Evolutionary conservation across 331 rosid genomes (phyloP).

Genomic region (Quercus phellos): DNA sequence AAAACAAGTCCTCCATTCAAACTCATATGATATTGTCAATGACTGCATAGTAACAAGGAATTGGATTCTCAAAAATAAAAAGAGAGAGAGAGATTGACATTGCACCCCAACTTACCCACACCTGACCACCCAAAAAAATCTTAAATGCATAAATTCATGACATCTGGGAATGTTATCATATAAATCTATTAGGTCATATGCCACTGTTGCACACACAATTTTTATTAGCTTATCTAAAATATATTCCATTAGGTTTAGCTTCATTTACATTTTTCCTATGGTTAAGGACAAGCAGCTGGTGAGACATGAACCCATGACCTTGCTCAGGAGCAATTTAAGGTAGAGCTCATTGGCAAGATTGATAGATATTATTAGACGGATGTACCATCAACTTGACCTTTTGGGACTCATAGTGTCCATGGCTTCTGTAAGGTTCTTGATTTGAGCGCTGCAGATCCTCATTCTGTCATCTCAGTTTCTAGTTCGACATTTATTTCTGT

Average conservation of each 20-base stretch:
- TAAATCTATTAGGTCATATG: background rate
- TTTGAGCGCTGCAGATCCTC: background rate
- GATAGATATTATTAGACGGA: background rate
- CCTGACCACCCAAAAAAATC: background rate
- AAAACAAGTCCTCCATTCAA: background rate
- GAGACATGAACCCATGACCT: no score
- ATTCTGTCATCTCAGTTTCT: background rate
- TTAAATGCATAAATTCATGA: no score
- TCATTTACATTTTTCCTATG: no score
- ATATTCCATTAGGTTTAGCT: background rate
- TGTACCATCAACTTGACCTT: background rate
- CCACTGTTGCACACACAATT: background rate
- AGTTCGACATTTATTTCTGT: background rate
- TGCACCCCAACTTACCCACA: background rate
- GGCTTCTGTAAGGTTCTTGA: background rate
- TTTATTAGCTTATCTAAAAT: no score
- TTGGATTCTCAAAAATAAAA: background rate
- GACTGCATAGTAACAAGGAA: background rate
- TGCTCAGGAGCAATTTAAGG: no score
- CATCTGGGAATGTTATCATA: background rate
- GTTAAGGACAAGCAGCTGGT: no score
- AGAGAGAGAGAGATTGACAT: background rate
- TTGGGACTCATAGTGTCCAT: background rate
- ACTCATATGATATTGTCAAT: background rate
- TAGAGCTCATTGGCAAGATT: background rate